These are phyloP conservation scores for Calycina herbarum DNA, from an alignment of 2,329 filamentous ascomycete genomes.

Conservation along the genomic window DNA sequence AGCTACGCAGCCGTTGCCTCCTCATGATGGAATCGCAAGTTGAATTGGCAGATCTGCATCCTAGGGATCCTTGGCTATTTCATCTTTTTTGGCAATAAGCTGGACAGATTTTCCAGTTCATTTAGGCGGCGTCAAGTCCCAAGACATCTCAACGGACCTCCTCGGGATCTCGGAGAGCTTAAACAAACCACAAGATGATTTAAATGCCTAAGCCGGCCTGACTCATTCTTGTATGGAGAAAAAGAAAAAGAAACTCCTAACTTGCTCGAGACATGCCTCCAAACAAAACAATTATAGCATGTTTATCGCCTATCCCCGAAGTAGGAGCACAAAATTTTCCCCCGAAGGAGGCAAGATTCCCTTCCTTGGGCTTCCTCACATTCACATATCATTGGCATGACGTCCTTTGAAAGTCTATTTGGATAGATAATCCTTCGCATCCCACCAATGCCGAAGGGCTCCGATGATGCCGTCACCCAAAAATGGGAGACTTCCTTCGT, in stretches of 20 bases:
- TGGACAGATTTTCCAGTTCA: background rate
- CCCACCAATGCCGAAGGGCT: background rate
- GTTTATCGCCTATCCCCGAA: background rate
- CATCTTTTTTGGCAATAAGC: background rate
- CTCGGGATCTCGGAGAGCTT: background rate
- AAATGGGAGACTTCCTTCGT: background rate
- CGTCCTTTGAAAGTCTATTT: background rate
- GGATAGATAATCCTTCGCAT: background rate
- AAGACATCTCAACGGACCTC: background rate
- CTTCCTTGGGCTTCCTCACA: background rate
- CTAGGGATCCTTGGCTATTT: background rate
- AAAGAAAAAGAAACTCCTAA: background rate
- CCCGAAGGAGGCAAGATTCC: background rate
- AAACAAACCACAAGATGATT: background rate
- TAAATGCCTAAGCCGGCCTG: background rate
- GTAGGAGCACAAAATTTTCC: background rate
- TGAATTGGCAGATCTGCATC: background rate
- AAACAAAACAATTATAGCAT: background rate
- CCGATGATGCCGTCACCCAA: background rate
- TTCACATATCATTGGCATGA: background rate
- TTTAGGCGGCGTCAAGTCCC: background rate
- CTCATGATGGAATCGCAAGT: background rate
- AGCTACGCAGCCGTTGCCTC: too few relatives aligned
- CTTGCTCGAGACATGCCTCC: background rate
- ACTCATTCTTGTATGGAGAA: background rate